Evolutionary conservation across 768 basidiomycete species (phyloP).

Genomic region (Ramaria sp.): DNA sequence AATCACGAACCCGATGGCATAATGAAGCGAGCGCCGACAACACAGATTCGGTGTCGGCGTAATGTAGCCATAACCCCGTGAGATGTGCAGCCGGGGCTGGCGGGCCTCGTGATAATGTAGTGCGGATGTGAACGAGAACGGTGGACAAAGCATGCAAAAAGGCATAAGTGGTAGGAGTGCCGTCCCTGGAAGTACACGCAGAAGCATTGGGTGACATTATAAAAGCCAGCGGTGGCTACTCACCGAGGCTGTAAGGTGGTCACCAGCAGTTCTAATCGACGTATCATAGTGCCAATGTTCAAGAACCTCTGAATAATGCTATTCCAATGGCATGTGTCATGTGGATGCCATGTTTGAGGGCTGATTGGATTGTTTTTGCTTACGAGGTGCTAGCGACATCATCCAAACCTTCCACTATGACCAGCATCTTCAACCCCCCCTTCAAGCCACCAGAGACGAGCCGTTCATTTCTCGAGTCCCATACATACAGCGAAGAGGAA

Average conservation of each 20-base stretch:
- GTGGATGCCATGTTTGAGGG: background rate
- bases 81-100: background rate
- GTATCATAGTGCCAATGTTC: slow-evolving; percentile 53
- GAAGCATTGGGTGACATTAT: background rate
- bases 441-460: slow-evolving; percentile 40
- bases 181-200: slow-evolving; percentile 21
- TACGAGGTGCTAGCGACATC: slow-evolving; percentile 49
- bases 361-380: slow-evolving; percentile 1
- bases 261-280: slow-evolving; percentile 52
- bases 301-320: slow-evolving; percentile 57
- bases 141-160: slow-evolving; percentile 57
- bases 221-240: slow-evolving; percentile 3
- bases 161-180: slow-evolving; percentile 50
- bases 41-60: slow-evolving; percentile 37
- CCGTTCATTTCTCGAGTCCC: slow-evolving; percentile 44
- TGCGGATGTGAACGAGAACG: slow-evolving; percentile 40
- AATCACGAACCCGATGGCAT: slow-evolving; percentile 40
- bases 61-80: slow-evolving; percentile 33
- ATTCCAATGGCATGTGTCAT: background rate
- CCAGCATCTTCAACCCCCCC: slow-evolving; percentile 22
- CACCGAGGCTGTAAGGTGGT: slow-evolving; percentile 40
- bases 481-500: slow-evolving; percentile 55
- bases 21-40: slow-evolving; percentile 43
- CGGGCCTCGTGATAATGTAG: slow-evolving; percentile 22
- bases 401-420: slow-evolving; percentile 49